Evolutionary conservation across 2,329 filamentous ascomycete species (phyloP).

Genomic region (Phoma sp.): DNA sequence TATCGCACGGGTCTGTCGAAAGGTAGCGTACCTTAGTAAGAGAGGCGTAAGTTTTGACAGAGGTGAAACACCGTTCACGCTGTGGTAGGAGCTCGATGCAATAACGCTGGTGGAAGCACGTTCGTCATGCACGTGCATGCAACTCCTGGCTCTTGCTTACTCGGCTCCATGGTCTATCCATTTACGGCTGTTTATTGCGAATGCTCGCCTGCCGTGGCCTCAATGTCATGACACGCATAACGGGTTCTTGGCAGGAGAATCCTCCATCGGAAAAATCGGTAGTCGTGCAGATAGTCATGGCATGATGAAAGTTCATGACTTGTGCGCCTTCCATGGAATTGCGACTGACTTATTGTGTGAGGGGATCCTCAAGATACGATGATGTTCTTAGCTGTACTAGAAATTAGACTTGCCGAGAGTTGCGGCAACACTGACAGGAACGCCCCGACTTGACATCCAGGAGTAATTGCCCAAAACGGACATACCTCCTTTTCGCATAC

Average conservation of each 20-base stretch:
- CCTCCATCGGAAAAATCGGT: background rate
- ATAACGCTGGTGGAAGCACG: background rate
- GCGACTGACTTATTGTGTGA: background rate
- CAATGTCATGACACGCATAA: background rate
- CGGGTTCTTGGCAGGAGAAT: background rate
- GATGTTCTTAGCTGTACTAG: background rate
- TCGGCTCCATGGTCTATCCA: too few relatives aligned
- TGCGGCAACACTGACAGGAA: background rate
- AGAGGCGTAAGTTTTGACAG: too few relatives aligned
- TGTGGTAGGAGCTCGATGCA: background rate
- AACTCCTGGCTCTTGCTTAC: too few relatives aligned
- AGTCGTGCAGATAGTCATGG: background rate
- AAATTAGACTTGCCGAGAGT: background rate
- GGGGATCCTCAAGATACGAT: background rate
- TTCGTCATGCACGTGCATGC: background rate
- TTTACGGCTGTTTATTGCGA: background rate
- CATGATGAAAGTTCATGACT: background rate
- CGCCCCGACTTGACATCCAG: conserved; percentile 2
- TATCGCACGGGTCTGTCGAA: too few relatives aligned
- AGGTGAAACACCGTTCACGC: background rate
- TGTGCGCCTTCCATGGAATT: background rate
- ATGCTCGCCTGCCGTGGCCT: background rate
- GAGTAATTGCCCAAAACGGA: background rate
- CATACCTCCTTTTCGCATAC: background rate
- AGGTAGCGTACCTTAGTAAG: too few relatives aligned